Evolutionary conservation across 1,139 yeast species (phyloP), one percentile per base, ranked within the genome.

Genomic region (Magnusiomyces starmeri): DNA sequence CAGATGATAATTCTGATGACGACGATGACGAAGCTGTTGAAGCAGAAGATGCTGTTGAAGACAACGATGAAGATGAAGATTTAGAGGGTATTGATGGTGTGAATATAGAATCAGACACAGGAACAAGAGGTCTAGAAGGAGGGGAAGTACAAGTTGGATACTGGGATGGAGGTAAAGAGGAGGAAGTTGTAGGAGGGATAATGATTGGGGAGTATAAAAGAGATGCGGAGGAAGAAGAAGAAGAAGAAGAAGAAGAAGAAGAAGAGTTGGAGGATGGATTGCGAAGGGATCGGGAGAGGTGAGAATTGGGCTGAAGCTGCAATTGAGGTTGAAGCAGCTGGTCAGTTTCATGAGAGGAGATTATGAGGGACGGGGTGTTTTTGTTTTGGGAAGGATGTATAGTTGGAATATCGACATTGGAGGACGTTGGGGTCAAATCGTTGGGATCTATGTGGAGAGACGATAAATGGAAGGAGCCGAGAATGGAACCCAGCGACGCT

Each of bases 381-480:
- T n/a, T n/a, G n/a, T n/a, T n/a, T n/a, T n/a, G n/a, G 37, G 37
- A 32, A 27, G 32, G 12, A 32, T 14, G 9, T 4, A 18, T 32
- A 10, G 37, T 32, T 32, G 37, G n/a, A 18, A 32, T 32, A 12
- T n/a, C 12, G 4, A 18, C 12, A 4, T 32, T 32, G 4, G 37
- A 32, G 18, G 37, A 32, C 22, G 43, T 40, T 25, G 45, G 45
- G 8, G 45, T 25, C n/a, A 26, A 22, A 16, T 43, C 32, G 10
- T 21, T 20, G 12, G 32, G 6, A 26, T 43, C 45, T 18, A 43
- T 26, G 9, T 64, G 61, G 41, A 62, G 53, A 4, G 58, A 55
- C 3, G 65, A 62, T 35, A 64, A 56, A n/a, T 66, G 51, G 51
- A 64, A 63, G 26, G 65, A 58, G 42, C 65, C 67, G 29, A 64